Conservation (phyloP, 2,329 filamentous ascomycete genomes). For the Colletotrichum endophyticum region DNA sequence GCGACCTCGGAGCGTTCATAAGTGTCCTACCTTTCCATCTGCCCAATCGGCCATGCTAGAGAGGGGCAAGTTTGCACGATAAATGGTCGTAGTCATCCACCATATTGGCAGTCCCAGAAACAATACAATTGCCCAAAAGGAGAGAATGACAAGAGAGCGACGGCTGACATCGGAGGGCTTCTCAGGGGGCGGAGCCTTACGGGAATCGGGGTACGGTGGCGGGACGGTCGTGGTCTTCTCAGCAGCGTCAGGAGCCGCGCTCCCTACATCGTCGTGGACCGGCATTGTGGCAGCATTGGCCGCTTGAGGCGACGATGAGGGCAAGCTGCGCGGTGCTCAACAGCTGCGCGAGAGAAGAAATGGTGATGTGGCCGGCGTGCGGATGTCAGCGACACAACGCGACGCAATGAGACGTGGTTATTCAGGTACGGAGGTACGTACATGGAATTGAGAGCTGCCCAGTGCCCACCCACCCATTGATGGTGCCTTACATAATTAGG, state of each 20-base stretch:
- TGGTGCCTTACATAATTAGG: background rate
- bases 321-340: background rate
- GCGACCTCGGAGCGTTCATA: background rate
- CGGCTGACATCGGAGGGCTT: conserved; percentile 70
- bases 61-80: conserved; percentile 83
- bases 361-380: background rate
- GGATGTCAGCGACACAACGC: background rate
- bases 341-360: background rate
- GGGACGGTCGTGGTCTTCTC: background rate
- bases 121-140: conserved; percentile 89
- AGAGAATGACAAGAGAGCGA: conserved; percentile 77
- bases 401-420: background rate
- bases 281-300: conserved; percentile 11
- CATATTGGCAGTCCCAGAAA: conserved; percentile 89
- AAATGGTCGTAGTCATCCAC: conserved; percentile 94
- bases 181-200: conserved; percentile 76
- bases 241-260: background rate
- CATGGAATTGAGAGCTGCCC: background rate
- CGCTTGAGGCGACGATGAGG: background rate
- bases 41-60: conserved; percentile 91
- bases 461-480: background rate
- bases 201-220: conserved; percentile 15
- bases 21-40: conserved; percentile 74
- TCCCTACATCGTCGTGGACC: background rate
- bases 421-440: background rate